These are phyloP conservation scores for Colletotrichum falcatum DNA, from an alignment of 2,329 filamentous ascomycete species.

Conservation along the genomic window DNA sequence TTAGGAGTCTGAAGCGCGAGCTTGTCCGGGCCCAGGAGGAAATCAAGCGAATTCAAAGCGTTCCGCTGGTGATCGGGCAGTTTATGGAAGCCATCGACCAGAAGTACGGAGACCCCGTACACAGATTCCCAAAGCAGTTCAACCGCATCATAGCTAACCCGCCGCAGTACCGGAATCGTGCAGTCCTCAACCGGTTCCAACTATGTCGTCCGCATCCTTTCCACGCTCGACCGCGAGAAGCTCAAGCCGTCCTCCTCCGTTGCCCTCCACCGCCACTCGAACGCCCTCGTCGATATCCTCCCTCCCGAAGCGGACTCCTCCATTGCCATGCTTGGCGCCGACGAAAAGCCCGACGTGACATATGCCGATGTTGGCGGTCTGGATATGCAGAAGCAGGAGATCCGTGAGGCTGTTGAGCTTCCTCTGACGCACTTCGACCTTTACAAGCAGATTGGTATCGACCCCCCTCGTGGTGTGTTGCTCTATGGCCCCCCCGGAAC, in stretches of 20 bases:
- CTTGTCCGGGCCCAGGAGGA: slow-evolving; percentile 97
- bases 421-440: slow-evolving; percentile 98
- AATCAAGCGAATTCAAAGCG: slow-evolving; percentile 99
- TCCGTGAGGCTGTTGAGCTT: slow-evolving; percentile 95
- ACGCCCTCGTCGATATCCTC: slow-evolving; percentile 97
- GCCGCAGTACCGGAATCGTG: slow-evolving; percentile 90
- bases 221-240: slow-evolving; percentile 96
- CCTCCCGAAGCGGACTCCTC: slow-evolving; percentile 99
- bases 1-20: slow-evolving; percentile 93
- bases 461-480: slow-evolving; percentile 94
- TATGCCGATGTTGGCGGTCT: slow-evolving; percentile 98
- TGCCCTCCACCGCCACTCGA: slow-evolving; percentile 96
- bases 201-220: slow-evolving; percentile 98
- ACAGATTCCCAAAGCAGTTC: not conserved
- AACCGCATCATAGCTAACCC: slow-evolving; percentile 23
- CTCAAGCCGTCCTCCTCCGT: slow-evolving; percentile 98
- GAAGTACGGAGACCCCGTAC: slow-evolving; percentile 72
- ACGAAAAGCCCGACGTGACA: slow-evolving; percentile 98
- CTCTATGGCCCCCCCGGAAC: slow-evolving; percentile 78
- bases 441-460: slow-evolving; percentile 99
- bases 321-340: slow-evolving; percentile 95
- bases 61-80: slow-evolving; percentile 96
- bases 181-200: slow-evolving; percentile 98
- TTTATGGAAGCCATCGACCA: slow-evolving; percentile 99
- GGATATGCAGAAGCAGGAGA: slow-evolving; percentile 99